Conservation (phyloP, 1,139 yeast species). For the Magnusiomyces paraingens region DNA sequence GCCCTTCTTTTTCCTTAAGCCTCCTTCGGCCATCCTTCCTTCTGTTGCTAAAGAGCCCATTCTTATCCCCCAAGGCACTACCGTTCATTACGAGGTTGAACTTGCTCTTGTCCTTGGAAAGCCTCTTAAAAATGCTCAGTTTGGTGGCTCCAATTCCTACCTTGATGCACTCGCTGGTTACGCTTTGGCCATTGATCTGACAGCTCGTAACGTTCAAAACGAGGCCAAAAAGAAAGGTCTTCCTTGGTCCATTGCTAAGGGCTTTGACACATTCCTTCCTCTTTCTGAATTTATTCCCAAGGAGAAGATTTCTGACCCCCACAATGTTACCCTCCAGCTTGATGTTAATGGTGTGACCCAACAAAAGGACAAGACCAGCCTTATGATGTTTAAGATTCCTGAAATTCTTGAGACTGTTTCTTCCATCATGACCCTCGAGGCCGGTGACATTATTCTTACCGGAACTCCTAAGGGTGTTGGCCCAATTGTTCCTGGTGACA, state of each 20-base stretch:
- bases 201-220: constrained; percentile 93
- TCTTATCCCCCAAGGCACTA: constrained; percentile 71
- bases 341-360: constrained; percentile 61
- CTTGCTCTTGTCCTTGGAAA: constrained; percentile 70
- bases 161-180: constrained; percentile 75
- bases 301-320: constrained; percentile 60
- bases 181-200: constrained; percentile 84
- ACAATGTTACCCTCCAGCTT: constrained; percentile 60
- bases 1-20: constrained; percentile 91
- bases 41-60: constrained; percentile 54
- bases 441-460: constrained; percentile 85
- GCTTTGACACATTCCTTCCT: constrained; percentile 93
- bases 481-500: constrained; percentile 67
- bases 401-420: constrained; percentile 76
- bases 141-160: constrained; percentile 40
- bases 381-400: constrained; percentile 88
- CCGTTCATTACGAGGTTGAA: constrained; percentile 90
- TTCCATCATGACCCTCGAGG: constrained; percentile 77
- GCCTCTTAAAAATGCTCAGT: constrained; percentile 50
- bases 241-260: constrained; percentile 96
- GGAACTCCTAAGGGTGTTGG: constrained; percentile 99
- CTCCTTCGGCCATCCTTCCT: constrained; percentile 41
- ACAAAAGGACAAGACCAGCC: constrained; percentile 71
- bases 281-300: constrained; percentile 66
- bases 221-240: constrained; percentile 91